Conservation (phyloP, 805 yeast species). For the Starmerella roubikii region DNA sequence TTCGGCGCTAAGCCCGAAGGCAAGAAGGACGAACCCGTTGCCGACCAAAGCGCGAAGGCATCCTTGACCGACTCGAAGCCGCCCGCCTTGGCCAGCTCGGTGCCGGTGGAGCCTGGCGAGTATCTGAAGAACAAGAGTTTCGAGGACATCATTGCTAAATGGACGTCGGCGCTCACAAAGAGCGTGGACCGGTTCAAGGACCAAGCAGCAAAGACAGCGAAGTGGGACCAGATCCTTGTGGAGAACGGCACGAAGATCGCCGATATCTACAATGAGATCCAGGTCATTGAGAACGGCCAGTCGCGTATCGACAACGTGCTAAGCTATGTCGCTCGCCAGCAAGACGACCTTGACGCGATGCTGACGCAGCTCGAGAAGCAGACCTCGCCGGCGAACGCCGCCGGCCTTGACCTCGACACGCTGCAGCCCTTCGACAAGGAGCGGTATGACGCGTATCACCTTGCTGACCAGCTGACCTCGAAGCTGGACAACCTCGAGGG, state of each 20-base stretch:
- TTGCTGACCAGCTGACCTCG: constrained; percentile 75
- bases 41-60: not conserved
- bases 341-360: constrained; percentile 73
- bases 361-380: constrained; percentile 72
- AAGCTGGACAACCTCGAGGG: constrained; percentile 65
- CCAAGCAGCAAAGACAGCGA: constrained; percentile 59
- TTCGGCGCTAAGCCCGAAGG: not conserved
- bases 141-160: constrained; percentile 81
- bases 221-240: constrained; percentile 78
- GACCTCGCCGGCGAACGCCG: constrained; percentile 13
- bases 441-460: constrained; percentile 75
- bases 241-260: constrained; percentile 76
- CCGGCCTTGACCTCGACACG: constrained; percentile 22
- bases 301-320: constrained; percentile 75
- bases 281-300: constrained; percentile 76
- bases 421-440: constrained; percentile 51
- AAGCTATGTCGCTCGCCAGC: constrained; percentile 77
- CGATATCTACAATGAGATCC: constrained; percentile 59
- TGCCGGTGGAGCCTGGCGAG: constrained; percentile 30
- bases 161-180: constrained; percentile 75
- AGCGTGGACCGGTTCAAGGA: constrained; percentile 61
- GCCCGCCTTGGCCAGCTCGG: constrained; percentile 4
- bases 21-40: not conserved
- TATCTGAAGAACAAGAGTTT: constrained; percentile 78
- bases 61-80: constrained; percentile 1